Conservation (phyloP, 2,329 filamentous ascomycete species). For the Penicillium occitanis region DNA sequence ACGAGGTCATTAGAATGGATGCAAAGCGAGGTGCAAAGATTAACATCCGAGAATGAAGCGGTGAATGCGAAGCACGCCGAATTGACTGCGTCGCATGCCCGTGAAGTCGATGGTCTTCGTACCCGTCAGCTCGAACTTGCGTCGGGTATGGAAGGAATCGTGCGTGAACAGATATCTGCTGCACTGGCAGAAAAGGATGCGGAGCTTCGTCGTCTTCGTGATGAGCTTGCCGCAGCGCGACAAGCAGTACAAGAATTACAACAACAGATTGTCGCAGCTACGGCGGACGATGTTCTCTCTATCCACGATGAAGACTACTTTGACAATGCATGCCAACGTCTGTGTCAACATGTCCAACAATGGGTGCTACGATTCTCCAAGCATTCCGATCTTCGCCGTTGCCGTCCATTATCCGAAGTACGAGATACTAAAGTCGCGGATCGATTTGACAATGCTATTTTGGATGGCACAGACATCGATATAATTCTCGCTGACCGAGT, state of each 20-base stretch:
- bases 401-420: slow-evolving; percentile 78
- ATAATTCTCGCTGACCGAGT: slow-evolving; percentile 83
- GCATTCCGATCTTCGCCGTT: slow-evolving; percentile 88
- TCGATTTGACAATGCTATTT: slow-evolving; percentile 86
- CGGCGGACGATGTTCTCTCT: slow-evolving; percentile 71
- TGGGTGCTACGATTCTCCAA: slow-evolving; percentile 99
- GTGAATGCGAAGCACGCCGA: slow-evolving; percentile 75
- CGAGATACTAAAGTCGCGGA: slow-evolving; percentile 91
- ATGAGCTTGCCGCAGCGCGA: slow-evolving; percentile 71
- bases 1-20: slow-evolving; percentile 75
- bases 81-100: slow-evolving; percentile 70
- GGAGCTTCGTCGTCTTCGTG: slow-evolving; percentile 75
- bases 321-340: slow-evolving; percentile 85
- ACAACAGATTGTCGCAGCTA: slow-evolving; percentile 58
- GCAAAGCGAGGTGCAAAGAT: slow-evolving; percentile 74
- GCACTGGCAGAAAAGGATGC: slow-evolving; percentile 77
- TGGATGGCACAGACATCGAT: slow-evolving; percentile 93
- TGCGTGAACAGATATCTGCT: slow-evolving; percentile 61
- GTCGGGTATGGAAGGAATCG: slow-evolving; percentile 61
- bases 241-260: slow-evolving; percentile 62
- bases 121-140: slow-evolving; percentile 63
- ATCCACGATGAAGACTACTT: slow-evolving; percentile 93
- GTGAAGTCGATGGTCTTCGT: slow-evolving; percentile 69
- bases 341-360: slow-evolving; percentile 94
- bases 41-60: slow-evolving; percentile 79